These are phyloP conservation scores for Hericium coralloides DNA, from an alignment of 768 basidiomycete genomes.

Conservation along the genomic window DNA sequence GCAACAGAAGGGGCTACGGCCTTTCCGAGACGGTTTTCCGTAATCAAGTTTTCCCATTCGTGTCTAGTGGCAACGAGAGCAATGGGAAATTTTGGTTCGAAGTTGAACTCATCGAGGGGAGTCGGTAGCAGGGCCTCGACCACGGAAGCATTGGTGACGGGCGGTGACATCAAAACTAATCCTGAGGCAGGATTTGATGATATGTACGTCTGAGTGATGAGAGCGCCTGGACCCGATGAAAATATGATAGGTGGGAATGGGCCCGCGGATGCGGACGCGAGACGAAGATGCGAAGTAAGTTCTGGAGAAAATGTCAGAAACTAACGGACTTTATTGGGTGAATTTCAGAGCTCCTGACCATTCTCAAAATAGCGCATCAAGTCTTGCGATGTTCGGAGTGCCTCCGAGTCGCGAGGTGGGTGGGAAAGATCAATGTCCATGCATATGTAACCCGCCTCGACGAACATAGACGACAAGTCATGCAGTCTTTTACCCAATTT, in stretches of 20 bases:
- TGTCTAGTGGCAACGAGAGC: slow-evolving; percentile 30
- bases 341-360: background rate
- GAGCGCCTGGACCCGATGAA: slow-evolving; percentile 36
- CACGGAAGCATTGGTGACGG: slow-evolving; percentile 31
- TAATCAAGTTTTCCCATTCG: background rate
- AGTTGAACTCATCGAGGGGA: slow-evolving; percentile 43
- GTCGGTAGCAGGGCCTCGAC: slow-evolving; percentile 24
- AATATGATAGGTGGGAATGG: slow-evolving; percentile 54
- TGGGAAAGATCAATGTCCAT: slow-evolving; percentile 31
- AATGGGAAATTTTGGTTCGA: slow-evolving; percentile 55
- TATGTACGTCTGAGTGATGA: slow-evolving; percentile 61
- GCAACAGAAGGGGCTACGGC: background rate
- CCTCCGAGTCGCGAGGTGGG: slow-evolving; percentile 11
- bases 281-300: slow-evolving; percentile 32
- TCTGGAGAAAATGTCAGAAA: slow-evolving; percentile 20
- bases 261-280: slow-evolving; percentile 22
- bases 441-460: slow-evolving; percentile 41
- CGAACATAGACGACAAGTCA: slow-evolving; percentile 31
- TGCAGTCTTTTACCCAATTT: slow-evolving; percentile 4
- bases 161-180: slow-evolving; percentile 53
- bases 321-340: background rate
- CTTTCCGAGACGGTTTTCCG: background rate
- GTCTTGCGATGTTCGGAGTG: background rate
- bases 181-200: slow-evolving; percentile 58
- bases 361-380: background rate